Evolutionary conservation across 1,139 yeast genomes (phyloP), one percentile per base, ranked within the genome.

Genomic region (Debaryomycetaceae sp.): DNA sequence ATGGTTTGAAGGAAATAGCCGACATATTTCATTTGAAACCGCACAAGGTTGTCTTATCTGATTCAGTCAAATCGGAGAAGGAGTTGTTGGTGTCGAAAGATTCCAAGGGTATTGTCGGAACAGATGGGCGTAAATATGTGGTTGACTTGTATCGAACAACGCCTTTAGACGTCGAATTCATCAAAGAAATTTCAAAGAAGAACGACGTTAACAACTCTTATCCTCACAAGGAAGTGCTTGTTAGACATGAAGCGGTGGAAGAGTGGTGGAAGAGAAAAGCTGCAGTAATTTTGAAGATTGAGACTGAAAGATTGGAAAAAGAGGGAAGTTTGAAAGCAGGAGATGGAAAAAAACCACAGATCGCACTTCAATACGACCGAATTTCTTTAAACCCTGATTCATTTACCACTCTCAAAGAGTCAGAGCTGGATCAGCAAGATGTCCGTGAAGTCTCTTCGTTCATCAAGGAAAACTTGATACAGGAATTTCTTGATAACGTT

Each of bases 181-280:
- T 81, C 46, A 91, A 85, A 47, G 64, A 63, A 3, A 68, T 65
- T 11, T 63, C 63, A 23, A 27, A 27, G 4, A 4, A 27, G 8
- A 4, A 27, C 11, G 8, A 7, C 8, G 31, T 2, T 11, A 67
- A 67, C 11, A 53, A 62, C n/a, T 74, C 83, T 7, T 91, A 91
- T 62, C 97, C 97, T 24, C 97, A 89, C 60, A 78, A 80, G 49
- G 88, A 89, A 67, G 74, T 87, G 14, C 78, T 87, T 34, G 58
- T 93, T 42, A 83, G 99, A 69, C 84, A 83, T 49, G 98, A 93
- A 68, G 93, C 96, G 9, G 81, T 93, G 43, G 91, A 84, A 55
- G 88, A 84, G 57, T 91, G 96, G 96, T 89, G 95, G 86, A 80
- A 80, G 58, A 67, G 81, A 53, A 81, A 84, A 58, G 77, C 84